These are phyloP conservation scores for Polysphondylium violaceum DNA, from an alignment of 78 protist species.

Conservation along the genomic window DNA sequence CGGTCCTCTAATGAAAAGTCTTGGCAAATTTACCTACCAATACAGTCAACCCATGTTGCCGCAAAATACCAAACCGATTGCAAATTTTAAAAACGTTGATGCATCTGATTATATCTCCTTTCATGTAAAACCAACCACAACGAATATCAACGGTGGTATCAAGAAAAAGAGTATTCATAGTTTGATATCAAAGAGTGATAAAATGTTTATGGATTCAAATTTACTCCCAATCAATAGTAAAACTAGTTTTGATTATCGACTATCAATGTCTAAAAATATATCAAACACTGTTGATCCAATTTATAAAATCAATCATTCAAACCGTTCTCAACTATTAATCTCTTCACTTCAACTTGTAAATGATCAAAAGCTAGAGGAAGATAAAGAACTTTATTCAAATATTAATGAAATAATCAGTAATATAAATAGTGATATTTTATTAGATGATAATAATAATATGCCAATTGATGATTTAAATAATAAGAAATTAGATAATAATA, in stretches of 20 bases:
- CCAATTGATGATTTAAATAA: too few species aligned
- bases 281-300: background rate
- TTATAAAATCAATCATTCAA: background rate
- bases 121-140: background rate
- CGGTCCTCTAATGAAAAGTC: too few species aligned
- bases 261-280: background rate
- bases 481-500: too few species aligned
- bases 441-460: too few species aligned
- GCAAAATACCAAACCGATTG: background rate
- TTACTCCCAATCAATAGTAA: background rate
- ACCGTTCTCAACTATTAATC: background rate
- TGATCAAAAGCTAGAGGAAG: constrained; percentile 25
- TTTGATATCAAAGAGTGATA: background rate
- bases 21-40: background rate
- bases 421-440: too few species aligned
- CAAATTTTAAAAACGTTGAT: background rate
- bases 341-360: too few species aligned
- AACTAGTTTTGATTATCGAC: background rate
- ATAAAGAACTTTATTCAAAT: background rate
- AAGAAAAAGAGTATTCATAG: background rate
- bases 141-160: background rate
- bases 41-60: background rate
- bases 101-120: too few species aligned
- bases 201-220: background rate
- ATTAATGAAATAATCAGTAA: too few species aligned